Percentiles rank a stretch among this genome's conserved stretches.
Conservation (phyloP, 371 early-diverging fungal genomes). For the Chytridium lagenaria region DNA sequence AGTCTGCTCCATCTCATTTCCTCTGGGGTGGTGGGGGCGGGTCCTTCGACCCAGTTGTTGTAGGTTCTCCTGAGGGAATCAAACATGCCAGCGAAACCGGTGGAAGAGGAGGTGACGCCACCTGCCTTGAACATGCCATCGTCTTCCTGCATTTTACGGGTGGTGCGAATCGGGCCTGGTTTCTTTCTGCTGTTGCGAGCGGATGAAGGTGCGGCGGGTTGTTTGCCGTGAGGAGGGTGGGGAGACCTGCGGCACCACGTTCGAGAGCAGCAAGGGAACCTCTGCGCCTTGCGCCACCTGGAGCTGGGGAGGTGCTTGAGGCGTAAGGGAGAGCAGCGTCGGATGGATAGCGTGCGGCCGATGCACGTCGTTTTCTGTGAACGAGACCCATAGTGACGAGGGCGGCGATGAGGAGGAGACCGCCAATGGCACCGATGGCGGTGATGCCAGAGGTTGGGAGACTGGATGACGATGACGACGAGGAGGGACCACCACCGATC, state of each 20-base stretch:
- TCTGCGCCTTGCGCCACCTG: not conserved
- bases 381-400: conserved; percentile 6
- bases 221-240: not conserved
- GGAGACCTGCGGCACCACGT: not conserved
- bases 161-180: not conserved
- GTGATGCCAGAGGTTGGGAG: not conserved
- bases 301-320: too few species aligned
- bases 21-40: not conserved
- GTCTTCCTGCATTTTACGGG: not conserved
- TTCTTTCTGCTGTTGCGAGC: not conserved
- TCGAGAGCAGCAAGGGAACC: conserved; percentile 5
- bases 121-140: too few species aligned
- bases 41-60: not conserved
- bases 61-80: not conserved
- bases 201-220: not conserved
- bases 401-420: conserved; percentile 3
- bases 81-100: too few species aligned
- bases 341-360: not conserved
- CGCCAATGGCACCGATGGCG: not conserved
- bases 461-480: not conserved
- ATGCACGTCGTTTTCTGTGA: not conserved
- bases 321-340: too few species aligned
- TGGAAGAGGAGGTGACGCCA: not conserved
- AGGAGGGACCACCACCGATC: not conserved
- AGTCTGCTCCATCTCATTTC: conserved; percentile 5